These are phyloP conservation scores for Hymenoscyphus fraxineus DNA, from an alignment of 2,329 filamentous ascomycete species.

Conservation along the genomic window DNA sequence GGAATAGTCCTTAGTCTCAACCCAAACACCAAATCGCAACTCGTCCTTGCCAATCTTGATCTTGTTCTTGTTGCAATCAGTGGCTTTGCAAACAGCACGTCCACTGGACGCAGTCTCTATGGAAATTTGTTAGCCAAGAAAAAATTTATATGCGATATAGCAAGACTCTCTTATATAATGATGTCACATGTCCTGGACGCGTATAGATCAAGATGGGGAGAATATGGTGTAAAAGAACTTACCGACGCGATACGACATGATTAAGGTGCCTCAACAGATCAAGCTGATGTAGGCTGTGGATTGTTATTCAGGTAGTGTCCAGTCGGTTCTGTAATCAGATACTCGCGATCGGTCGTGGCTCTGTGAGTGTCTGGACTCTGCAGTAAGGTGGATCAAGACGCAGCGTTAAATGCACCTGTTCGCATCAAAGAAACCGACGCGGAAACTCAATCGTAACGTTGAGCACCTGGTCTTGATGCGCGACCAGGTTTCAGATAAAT, in stretches of 20 bases:
- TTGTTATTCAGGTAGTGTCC: too few species aligned
- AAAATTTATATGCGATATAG: too few species aligned
- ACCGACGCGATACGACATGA: conserved; percentile 7
- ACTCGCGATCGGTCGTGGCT: too few species aligned
- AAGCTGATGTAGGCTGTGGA: neutral
- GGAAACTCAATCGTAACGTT: neutral
- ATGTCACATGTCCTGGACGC: neutral
- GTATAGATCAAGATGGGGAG: too few species aligned
- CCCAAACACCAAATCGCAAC: conserved; percentile 71
- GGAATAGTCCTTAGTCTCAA: conserved; percentile 56
- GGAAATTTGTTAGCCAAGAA: neutral
- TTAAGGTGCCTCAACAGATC: neutral
- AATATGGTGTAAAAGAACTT: neutral
- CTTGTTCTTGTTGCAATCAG: conserved; percentile 64
- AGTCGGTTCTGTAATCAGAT: neutral
- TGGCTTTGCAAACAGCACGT: conserved; percentile 21
- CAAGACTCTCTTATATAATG: neutral
- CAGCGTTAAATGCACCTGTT: neutral
- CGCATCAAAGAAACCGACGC: neutral
- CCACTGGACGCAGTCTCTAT: neutral
- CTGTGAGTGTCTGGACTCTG: neutral
- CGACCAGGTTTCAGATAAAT: neutral
- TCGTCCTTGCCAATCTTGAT: conserved; percentile 76
- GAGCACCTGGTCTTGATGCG: neutral
- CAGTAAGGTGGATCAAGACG: neutral